phyloP scores from a whole-genome alignment of 108 stramenopile species.

The Stephanodiscus minutulus region DNA sequence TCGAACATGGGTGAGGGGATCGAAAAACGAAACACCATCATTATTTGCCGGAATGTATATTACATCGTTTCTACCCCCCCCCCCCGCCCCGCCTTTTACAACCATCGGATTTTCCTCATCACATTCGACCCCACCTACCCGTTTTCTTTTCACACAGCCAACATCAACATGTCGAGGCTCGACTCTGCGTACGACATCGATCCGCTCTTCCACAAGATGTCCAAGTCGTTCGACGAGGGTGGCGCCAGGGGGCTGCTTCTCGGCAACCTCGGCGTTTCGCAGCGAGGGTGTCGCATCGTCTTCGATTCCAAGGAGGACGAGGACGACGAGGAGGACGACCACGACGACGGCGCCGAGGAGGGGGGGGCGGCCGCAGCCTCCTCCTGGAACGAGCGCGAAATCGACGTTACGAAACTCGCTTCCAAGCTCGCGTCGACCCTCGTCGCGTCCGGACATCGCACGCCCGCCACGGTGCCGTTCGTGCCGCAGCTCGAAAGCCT shows the following conservation, averaged over 20 bases:
- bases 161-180: constrained; percentile 87
- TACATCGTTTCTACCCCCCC: not conserved
- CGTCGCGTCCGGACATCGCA: constrained; percentile 26
- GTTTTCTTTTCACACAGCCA: constrained; percentile 50
- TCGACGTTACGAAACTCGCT: constrained; percentile 68
- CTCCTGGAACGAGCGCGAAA: constrained; percentile 41
- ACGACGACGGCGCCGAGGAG: constrained; percentile 12
- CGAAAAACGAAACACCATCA: not conserved
- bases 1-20: constrained; percentile 67
- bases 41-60: too few species aligned
- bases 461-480: constrained; percentile 57
- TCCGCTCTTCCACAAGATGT: constrained; percentile 97
- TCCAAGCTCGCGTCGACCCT: constrained; percentile 54
- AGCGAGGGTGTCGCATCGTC: constrained; percentile 85
- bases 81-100: too few species aligned
- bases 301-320: constrained; percentile 80
- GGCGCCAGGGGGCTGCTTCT: constrained; percentile 97
- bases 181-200: constrained; percentile 96
- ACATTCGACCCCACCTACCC: too few species aligned
- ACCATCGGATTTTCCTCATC: constrained; percentile 15
- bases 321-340: constrained; percentile 28
- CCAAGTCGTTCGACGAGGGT: constrained; percentile 95
- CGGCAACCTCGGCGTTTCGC: constrained; percentile 88
- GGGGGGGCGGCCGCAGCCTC: constrained; percentile 5
- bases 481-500: constrained; percentile 81